Evolutionary conservation across 2,329 filamentous ascomycete genomes (phyloP), one percentile per base, ranked within the genome.

Genomic region (Fusarium chuoi): DNA sequence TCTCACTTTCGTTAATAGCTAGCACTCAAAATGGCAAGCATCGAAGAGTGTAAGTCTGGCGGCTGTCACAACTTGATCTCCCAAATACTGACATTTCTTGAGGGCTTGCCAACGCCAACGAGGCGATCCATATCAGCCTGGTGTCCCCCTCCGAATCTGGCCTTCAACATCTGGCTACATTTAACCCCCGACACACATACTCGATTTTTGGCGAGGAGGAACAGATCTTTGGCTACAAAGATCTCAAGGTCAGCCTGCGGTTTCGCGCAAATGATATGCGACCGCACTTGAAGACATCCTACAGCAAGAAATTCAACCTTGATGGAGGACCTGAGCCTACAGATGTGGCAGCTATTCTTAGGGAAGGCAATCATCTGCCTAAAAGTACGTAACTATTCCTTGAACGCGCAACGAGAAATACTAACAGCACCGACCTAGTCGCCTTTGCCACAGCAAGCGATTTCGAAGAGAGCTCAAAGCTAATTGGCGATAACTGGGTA

Each of bases 191-290:
- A 79, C 97, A 95, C 81, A 98, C 96, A 24, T 98, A 98, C 82
- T 87, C 94, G 3, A 93, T 99, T 73, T 98, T 98, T 77, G 94
- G 94, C 78, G 93, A 98, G n/a, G 92, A 96, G 14, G 95, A 99
- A 82, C 89, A 88, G 36, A 96, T 98, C 73, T 95, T 97, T 77
- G 96, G 96, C 42, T 98, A 98, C 86, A 92, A 94, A 80, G 90
- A 91, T 61, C 88, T 98, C 62, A 90, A 90, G 73, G 92, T 98
- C 79, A 89, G 90, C 71, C 84, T 98, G 62, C 90, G 90, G 71
- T 92, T 87, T 76, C 85, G 90, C 79, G 88, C 89, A 22, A 88
- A 86, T 80, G 93, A 98, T 80, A 90, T 98, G 84, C 91, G 91
- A 75, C 94, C 95, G 1, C 89, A 93, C 76, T 81, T 98, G 38